phyloP scores from a whole-genome alignment of 345 rosid species.

The Euphorbia peplus region DNA sequence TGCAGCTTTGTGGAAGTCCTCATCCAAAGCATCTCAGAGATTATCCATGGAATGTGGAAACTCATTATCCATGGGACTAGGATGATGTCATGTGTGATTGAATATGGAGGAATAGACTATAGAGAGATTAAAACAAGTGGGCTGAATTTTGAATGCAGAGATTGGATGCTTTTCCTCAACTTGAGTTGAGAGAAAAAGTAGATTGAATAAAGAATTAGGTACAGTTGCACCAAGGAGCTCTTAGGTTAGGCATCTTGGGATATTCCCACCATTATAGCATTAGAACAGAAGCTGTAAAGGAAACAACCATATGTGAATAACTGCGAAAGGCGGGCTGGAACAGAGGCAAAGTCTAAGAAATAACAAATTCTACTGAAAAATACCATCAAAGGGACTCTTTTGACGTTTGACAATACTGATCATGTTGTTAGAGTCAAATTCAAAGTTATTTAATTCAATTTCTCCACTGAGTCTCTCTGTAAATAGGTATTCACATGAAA shows the following conservation, averaged over 20 bases:
- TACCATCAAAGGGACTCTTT: too few species aligned
- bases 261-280: slow-evolving; percentile 16
- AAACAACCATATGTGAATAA: too few species aligned
- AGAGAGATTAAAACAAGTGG: not conserved
- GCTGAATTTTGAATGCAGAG: slow-evolving; percentile 7
- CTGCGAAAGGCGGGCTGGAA: too few species aligned
- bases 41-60: slow-evolving; percentile 9
- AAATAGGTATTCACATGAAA: too few species aligned
- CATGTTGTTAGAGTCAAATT: too few species aligned
- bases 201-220: slow-evolving; percentile 30
- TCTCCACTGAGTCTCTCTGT: too few species aligned
- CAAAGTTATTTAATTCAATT: too few species aligned
- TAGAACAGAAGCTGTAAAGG: not conserved
- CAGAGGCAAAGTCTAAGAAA: too few species aligned
- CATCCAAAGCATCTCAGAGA: not conserved
- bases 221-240: slow-evolving; percentile 28
- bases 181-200: slow-evolving; percentile 8
- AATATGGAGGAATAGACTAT: not conserved
- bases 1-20: not conserved
- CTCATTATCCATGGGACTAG: not conserved
- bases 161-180: slow-evolving; percentile 15
- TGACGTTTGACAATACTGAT: too few species aligned
- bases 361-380: too few species aligned
- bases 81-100: not conserved
- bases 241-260: slow-evolving; percentile 14